These are phyloP conservation scores for Syncephalastrum sp. DNA, from an alignment of 371 early-diverging fungal species.

Conservation along the genomic window DNA sequence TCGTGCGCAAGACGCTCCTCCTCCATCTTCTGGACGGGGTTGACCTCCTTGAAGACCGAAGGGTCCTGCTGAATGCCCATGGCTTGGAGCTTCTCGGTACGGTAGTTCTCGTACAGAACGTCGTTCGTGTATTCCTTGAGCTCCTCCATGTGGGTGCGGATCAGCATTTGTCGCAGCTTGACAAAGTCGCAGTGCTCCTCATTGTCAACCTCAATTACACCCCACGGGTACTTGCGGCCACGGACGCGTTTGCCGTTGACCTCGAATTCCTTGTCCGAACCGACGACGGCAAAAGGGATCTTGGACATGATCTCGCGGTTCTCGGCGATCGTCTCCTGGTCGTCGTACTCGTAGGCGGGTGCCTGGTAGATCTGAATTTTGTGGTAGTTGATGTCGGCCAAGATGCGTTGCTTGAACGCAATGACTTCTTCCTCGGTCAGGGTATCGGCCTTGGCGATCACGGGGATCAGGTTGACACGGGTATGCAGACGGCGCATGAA, in stretches of 20 bases:
- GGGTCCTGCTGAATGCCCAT: conserved; percentile 82
- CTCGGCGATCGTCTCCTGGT: conserved; percentile 91
- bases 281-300: conserved; percentile 97
- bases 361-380: conserved; percentile 95
- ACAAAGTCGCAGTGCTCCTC: conserved; percentile 93
- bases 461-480: conserved; percentile 96
- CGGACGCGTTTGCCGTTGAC: conserved; percentile 83
- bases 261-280: conserved; percentile 89
- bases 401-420: conserved; percentile 89
- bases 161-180: conserved; percentile 89
- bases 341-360: conserved; percentile 88
- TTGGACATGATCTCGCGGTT: conserved; percentile 93
- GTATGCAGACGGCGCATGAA: conserved; percentile 94
- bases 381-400: conserved; percentile 91
- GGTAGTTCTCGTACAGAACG: conserved; percentile 94
- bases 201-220: conserved; percentile 92
- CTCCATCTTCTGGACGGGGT: conserved; percentile 89
- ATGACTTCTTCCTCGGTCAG: conserved; percentile 94
- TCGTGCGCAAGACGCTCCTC: conserved; percentile 93
- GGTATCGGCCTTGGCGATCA: conserved; percentile 98
- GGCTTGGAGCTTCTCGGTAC: conserved; percentile 85
- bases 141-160: conserved; percentile 90
- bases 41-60: conserved; percentile 81
- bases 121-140: conserved; percentile 93
- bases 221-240: conserved; percentile 96